phyloP scores from a whole-genome alignment of 495 filamentous ascomycete species.

The Aspergillus campestris region DNA sequence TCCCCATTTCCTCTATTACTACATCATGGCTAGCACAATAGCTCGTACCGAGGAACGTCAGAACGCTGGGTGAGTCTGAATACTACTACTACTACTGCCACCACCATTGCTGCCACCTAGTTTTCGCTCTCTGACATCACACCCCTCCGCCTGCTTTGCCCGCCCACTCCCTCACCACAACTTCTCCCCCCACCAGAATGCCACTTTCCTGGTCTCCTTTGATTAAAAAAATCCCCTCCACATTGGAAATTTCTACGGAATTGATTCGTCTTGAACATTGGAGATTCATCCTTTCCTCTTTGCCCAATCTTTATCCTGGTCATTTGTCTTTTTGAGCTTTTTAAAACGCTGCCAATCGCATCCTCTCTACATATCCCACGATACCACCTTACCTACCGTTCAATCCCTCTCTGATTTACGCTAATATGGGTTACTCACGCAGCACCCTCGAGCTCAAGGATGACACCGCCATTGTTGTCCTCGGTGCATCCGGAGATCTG shows the following conservation, averaged over 20 bases:
- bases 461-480: constrained; percentile 94
- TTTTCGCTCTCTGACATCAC: constrained; percentile 39
- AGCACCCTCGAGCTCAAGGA: constrained; percentile 93
- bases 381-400: constrained; percentile 3
- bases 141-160: constrained; percentile 21
- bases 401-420: constrained; percentile 5
- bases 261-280: no score
- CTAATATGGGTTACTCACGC: constrained; percentile 23
- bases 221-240: background rate
- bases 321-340: no score
- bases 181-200: constrained; percentile 9
- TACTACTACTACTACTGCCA: constrained; percentile 9
- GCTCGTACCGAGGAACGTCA: constrained; percentile 51
- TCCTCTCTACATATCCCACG: background rate
- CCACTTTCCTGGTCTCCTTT: background rate
- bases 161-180: constrained; percentile 11
- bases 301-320: no score
- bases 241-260: no score
- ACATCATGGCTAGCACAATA: constrained; percentile 56
- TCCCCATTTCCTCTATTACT: constrained; percentile 7
- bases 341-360: no score
- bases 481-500: constrained; percentile 94
- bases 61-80: constrained; percentile 55
- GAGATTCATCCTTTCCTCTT: no score
- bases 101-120: background rate